phyloP scores from a whole-genome alignment of 2,329 filamentous ascomycete species.

The Ascochyta fabae region DNA sequence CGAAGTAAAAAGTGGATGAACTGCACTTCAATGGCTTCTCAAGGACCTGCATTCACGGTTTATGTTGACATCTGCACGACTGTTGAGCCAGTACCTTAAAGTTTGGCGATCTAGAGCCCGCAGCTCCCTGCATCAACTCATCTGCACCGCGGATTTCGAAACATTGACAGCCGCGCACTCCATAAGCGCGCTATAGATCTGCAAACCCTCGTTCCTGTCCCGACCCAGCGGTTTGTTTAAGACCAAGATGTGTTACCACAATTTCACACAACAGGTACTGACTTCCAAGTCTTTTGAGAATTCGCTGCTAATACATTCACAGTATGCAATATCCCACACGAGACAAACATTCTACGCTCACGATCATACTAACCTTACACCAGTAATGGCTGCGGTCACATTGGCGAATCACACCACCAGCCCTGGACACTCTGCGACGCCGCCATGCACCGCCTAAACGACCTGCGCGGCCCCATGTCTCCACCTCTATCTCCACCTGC shows the following conservation, averaged over 20 bases:
- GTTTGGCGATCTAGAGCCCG: not conserved
- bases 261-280: constrained; percentile 38
- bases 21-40: not conserved
- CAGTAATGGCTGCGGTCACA: constrained; percentile 43
- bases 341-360: not conserved
- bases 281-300: not conserved
- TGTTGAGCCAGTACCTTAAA: not conserved
- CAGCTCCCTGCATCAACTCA: constrained; percentile 4
- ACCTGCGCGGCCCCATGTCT: constrained; percentile 37
- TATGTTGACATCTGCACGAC: constrained; percentile 6
- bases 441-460: constrained; percentile 31
- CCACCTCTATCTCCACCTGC: constrained; percentile 31
- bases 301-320: not conserved
- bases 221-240: not conserved
- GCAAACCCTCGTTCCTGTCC: not conserved
- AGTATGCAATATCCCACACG: not conserved
- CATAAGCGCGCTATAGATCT: not conserved
- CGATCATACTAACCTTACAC: not conserved
- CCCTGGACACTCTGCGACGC: constrained; percentile 39
- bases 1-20: constrained; percentile 1
- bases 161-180: not conserved
- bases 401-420: constrained; percentile 32
- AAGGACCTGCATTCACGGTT: constrained; percentile 2
- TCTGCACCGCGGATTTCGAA: not conserved
- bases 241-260: constrained; percentile 39